Base-by-base conservation (phyloP, 75 land plant species). In the Ceratopteris richardii region DNA sequence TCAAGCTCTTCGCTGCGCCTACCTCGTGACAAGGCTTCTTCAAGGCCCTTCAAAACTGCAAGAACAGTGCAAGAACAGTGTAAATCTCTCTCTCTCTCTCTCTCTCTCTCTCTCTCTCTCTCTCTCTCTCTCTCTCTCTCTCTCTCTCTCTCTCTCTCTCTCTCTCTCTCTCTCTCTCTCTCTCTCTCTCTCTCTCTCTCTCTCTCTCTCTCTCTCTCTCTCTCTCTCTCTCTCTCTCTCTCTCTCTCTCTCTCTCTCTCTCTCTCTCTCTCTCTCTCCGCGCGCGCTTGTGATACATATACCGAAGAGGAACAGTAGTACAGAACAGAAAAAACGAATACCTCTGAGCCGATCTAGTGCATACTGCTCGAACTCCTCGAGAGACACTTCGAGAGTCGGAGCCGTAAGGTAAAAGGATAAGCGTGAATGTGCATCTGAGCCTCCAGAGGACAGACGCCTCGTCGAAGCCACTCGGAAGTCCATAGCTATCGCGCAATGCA, bases 281-380 rank as follows among this genome's bases (percentile, higher is more conserved):
- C n/a, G n/a, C n/a, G n/a, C n/a, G n/a, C n/a, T n/a, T n/a, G n/a
- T n/a, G n/a, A n/a, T n/a, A n/a, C n/a, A n/a, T n/a, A n/a, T n/a
- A n/a, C n/a, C n/a, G n/a, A n/a, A n/a, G n/a, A n/a, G n/a, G n/a
- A n/a, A n/a, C n/a, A n/a, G n/a, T n/a, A n/a, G n/a, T n/a, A n/a
- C n/a, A n/a, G n/a, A n/a, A n/a, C n/a, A n/a, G n/a, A n/a, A n/a
- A n/a, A n/a, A n/a, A 28, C n/a, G 73, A 21, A 39, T 69, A 90
- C 91, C 96, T 53, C 78, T 76, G 54, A 88, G 89, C 25, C 97
- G 90, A 70, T 92, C 94, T 40, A 92, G 65, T 54, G 95, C 90
- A 61, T 64, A 88, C n/a, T 80, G 69, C 77, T 92, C 97, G 54
- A 92, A 88, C 43, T 92, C 94, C 24, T 88, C 95, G 53, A 92